phyloP scores from a whole-genome alignment of 1,284 basidiomycete genomes.

The Trametes hirsuta region DNA sequence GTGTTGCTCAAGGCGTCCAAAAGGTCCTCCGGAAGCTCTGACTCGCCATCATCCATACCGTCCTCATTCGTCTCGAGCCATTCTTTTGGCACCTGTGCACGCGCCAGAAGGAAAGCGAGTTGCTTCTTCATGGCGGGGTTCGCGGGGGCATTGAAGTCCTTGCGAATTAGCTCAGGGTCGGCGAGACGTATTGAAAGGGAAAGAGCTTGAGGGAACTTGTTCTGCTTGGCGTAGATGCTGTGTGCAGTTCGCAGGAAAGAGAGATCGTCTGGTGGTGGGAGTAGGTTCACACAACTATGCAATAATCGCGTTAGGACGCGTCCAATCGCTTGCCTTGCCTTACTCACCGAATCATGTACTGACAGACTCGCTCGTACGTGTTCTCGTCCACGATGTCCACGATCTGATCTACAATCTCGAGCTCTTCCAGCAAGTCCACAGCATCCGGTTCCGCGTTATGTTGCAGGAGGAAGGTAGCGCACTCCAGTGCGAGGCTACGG shows the following conservation, averaged over 20 bases:
- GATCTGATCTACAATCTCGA: slow-evolving; percentile 89
- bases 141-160: slow-evolving; percentile 86
- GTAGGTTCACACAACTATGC: slow-evolving; percentile 83
- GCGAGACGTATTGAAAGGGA: slow-evolving; percentile 87
- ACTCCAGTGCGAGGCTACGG: slow-evolving; percentile 78
- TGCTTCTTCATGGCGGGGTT: slow-evolving; percentile 96
- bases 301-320: slow-evolving; percentile 7
- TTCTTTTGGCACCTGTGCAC: slow-evolving; percentile 89
- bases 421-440: slow-evolving; percentile 93
- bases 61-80: slow-evolving; percentile 74
- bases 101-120: slow-evolving; percentile 91
- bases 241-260: slow-evolving; percentile 92
- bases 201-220: slow-evolving; percentile 92
- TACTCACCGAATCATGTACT: slow-evolving; percentile 93
- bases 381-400: slow-evolving; percentile 82
- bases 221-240: slow-evolving; percentile 86
- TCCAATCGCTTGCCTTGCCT: neutral
- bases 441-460: slow-evolving; percentile 99
- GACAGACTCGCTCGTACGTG: slow-evolving; percentile 92
- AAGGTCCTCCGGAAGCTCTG: slow-evolving; percentile 82
- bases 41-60: slow-evolving; percentile 58
- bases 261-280: slow-evolving; percentile 93
- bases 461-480: slow-evolving; percentile 89
- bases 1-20: slow-evolving; percentile 86
- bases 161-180: slow-evolving; percentile 79